phyloP scores from a whole-genome alignment of 2,329 filamentous ascomycete species.

The Alternaria infectoria region DNA sequence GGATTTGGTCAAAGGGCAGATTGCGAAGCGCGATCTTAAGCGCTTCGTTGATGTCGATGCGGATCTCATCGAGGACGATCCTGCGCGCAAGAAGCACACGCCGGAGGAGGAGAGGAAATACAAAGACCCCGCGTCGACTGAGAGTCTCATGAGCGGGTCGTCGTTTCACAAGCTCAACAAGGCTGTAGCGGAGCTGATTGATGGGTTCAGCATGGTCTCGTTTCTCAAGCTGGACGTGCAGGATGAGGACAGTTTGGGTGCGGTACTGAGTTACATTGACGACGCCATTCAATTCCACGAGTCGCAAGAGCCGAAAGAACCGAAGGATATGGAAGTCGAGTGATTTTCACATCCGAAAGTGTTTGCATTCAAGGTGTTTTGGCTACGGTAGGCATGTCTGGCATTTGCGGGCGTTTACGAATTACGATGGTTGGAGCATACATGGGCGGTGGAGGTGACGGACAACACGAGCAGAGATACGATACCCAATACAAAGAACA shows the following conservation, averaged over 20 bases:
- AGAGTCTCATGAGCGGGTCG: constrained; percentile 77
- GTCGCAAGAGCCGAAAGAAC: constrained; percentile 87
- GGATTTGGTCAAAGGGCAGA: constrained; percentile 91
- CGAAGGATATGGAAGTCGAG: constrained; percentile 55
- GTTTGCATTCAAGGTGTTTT: constrained; percentile 13
- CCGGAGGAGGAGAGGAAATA: constrained; percentile 60
- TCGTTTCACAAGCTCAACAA: constrained; percentile 84
- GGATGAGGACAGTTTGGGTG: constrained; percentile 87
- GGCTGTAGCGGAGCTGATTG: constrained; percentile 88
- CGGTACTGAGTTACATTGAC: constrained; percentile 88
- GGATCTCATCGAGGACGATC: constrained; percentile 80
- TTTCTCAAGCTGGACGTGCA: constrained; percentile 89
- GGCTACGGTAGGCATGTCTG: background rate
- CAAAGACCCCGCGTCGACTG: constrained; percentile 68
- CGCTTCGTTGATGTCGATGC: constrained; percentile 88
- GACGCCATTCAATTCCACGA: constrained; percentile 94
- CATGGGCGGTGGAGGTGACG: background rate
- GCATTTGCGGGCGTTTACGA: constrained; percentile 3
- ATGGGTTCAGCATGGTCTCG: constrained; percentile 97
- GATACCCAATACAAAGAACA: constrained; percentile 10
- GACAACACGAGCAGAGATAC: background rate
- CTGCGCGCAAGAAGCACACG: constrained; percentile 52
- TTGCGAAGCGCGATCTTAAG: constrained; percentile 86
- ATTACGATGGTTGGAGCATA: background rate
- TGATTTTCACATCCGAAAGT: background rate